Percentiles rank a stretch among this genome's conserved stretches.
Conservation (phyloP, 805 yeast genomes). For the Starmera amethionina region DNA sequence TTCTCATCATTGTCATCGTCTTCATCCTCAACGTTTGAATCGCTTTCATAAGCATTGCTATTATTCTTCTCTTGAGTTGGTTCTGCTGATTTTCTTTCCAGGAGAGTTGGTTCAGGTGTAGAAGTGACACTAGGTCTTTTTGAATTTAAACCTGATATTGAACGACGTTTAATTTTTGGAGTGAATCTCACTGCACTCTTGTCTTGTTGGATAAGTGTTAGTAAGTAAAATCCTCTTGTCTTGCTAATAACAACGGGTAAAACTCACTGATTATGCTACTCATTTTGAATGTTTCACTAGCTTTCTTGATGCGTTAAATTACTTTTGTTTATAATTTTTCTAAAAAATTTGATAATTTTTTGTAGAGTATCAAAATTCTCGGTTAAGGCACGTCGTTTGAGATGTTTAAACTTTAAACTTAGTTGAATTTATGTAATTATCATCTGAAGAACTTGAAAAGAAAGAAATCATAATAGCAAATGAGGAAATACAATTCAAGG, state of each 20-base stretch:
- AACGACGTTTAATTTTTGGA: constrained; percentile 44
- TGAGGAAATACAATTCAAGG: too few relatives aligned
- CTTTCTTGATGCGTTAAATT: background rate
- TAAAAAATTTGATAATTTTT: background rate
- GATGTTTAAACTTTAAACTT: too few relatives aligned
- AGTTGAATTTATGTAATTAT: too few relatives aligned
- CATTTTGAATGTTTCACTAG: constrained; percentile 19
- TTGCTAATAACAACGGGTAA: background rate
- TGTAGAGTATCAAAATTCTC: too few relatives aligned
- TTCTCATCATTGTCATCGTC: constrained; percentile 4
- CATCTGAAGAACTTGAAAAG: too few relatives aligned
- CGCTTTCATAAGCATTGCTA: constrained; percentile 3
- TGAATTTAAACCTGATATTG: constrained; percentile 19
- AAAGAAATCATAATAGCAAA: too few relatives aligned
- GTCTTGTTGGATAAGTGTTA: constrained; percentile 13
- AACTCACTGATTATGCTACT: constrained; percentile 35
- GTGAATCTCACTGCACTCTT: constrained; percentile 54
- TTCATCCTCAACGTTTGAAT: constrained; percentile 10
- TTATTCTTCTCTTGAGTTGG: constrained; percentile 3
- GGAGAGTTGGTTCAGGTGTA: constrained; percentile 2
- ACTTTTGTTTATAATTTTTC: background rate
- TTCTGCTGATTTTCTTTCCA: constrained; percentile 1
- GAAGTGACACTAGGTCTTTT: constrained; percentile 16
- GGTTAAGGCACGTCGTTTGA: too few relatives aligned
- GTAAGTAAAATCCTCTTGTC: background rate